Evolutionary conservation across 192 early-diverging fungal genomes (phyloP).

Genomic region (Pilaira anomala): DNA sequence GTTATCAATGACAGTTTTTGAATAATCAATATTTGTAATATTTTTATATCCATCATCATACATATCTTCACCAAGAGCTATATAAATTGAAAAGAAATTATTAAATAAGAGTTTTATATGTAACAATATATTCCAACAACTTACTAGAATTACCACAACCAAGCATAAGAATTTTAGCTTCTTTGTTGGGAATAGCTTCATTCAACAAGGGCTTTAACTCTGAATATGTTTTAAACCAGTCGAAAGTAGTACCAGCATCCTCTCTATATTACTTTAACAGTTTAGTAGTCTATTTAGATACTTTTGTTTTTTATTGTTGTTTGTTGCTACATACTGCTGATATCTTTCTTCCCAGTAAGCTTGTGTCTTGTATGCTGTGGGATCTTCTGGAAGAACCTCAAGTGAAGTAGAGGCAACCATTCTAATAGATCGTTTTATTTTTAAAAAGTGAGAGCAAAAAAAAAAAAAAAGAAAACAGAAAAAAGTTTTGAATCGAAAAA

Average conservation of each 20-base stretch:
- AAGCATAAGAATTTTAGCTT: conserved; percentile 71
- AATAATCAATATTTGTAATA: conserved; percentile 81
- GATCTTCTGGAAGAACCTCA: conserved; percentile 55
- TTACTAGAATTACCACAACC: conserved; percentile 83
- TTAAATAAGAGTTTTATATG: not conserved
- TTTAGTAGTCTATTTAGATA: not conserved
- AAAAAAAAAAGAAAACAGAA: too few species aligned
- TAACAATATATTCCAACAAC: not conserved
- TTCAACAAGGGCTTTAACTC: conserved; percentile 64
- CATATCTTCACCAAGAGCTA: conserved; percentile 73
- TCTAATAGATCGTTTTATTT: too few species aligned
- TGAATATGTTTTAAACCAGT: conserved; percentile 87
- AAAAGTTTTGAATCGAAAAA: too few species aligned
- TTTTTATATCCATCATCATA: conserved; percentile 70
- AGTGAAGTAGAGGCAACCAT: conserved; percentile 40
- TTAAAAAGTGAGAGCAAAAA: too few species aligned
- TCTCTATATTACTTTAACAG: conserved; percentile 34
- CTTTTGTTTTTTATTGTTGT: too few species aligned
- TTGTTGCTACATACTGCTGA: conserved; percentile 35
- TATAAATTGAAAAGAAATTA: not conserved
- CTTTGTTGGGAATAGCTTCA: conserved; percentile 48
- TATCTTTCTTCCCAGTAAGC: conserved; percentile 80
- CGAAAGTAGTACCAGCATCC: conserved; percentile 57
- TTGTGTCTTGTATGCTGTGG: conserved; percentile 67
- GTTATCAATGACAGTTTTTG: conserved; percentile 69